Percentiles rank a stretch among this genome's conserved stretches.
phyloP scores from a whole-genome alignment of 2,329 filamentous ascomycete genomes.

The Xylaria digitata region DNA sequence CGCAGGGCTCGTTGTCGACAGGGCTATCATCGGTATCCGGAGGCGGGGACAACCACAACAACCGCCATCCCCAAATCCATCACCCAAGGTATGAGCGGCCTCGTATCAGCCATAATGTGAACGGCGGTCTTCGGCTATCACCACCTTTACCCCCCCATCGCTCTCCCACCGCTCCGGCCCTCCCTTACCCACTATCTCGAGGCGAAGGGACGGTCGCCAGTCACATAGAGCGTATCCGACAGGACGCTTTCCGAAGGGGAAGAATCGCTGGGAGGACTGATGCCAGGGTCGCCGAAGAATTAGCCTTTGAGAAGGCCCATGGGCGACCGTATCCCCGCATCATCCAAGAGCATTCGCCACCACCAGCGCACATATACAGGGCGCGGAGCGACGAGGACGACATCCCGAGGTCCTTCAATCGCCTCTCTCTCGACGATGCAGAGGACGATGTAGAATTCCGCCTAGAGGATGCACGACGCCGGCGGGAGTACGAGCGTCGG shows the following conservation, averaged over 20 bases:
- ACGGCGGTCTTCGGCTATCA: background rate
- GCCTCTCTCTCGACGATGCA: conserved; percentile 39
- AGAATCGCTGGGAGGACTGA: conserved; percentile 18
- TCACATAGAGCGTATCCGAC: conserved; percentile 38
- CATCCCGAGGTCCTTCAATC: conserved; percentile 28
- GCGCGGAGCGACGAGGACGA: conserved; percentile 17
- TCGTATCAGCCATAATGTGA: background rate
- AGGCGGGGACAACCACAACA: conserved; percentile 9
- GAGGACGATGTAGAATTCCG: conserved; percentile 31
- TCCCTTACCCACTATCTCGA: conserved; percentile 8
- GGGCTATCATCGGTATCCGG: conserved; percentile 37
- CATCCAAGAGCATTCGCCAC: conserved; percentile 20
- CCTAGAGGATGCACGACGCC: conserved; percentile 26
- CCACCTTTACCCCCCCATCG: conserved; percentile 22
- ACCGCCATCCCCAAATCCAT: conserved; percentile 5
- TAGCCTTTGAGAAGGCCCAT: conserved; percentile 9
- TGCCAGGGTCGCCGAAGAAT: conserved; percentile 21
- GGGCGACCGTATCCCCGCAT: conserved; percentile 32
- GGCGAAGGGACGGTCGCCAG: conserved; percentile 8
- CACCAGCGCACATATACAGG: conserved; percentile 12
- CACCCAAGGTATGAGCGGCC: background rate
- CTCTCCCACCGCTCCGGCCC: conserved; percentile 2
- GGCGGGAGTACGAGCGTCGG: conserved; percentile 38
- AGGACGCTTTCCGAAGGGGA: conserved; percentile 42
- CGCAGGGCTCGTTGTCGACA: conserved; percentile 32